These are phyloP conservation scores for Brassica hybrid DNA, from an alignment of 441 rosid genomes.

Conservation along the genomic window DNA sequence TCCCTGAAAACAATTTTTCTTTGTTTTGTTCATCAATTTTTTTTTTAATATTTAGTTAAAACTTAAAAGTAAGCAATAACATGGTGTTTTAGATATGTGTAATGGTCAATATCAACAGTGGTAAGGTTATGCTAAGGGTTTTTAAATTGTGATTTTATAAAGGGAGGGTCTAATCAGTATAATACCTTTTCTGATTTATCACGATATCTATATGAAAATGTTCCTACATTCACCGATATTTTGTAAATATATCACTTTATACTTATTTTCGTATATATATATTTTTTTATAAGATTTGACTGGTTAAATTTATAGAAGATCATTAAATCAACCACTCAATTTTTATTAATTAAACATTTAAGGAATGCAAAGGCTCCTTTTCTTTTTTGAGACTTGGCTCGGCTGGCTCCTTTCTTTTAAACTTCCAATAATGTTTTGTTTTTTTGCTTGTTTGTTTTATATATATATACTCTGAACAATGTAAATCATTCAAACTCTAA, in stretches of 20 bases:
- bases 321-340: neutral
- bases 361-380: neutral
- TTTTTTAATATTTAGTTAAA: neutral
- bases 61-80: neutral
- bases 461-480: too few species aligned
- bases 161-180: neutral
- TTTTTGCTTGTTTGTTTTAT: neutral
- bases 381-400: too few species aligned
- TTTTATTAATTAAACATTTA: neutral
- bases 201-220: neutral
- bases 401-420: neutral
- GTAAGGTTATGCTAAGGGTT: neutral
- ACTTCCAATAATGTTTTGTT: neutral
- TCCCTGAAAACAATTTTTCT: neutral
- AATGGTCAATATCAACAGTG: conserved; percentile 4
- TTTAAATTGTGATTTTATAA: neutral
- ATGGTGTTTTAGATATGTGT: neutral
- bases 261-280: neutral
- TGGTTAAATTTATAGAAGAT: neutral
- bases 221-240: neutral
- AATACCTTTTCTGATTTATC: neutral
- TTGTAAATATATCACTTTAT: neutral
- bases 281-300: neutral
- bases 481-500: neutral
- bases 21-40: neutral